Conservation (phyloP, 1,284 basidiomycete genomes). For the Lentinus polychrous region DNA sequence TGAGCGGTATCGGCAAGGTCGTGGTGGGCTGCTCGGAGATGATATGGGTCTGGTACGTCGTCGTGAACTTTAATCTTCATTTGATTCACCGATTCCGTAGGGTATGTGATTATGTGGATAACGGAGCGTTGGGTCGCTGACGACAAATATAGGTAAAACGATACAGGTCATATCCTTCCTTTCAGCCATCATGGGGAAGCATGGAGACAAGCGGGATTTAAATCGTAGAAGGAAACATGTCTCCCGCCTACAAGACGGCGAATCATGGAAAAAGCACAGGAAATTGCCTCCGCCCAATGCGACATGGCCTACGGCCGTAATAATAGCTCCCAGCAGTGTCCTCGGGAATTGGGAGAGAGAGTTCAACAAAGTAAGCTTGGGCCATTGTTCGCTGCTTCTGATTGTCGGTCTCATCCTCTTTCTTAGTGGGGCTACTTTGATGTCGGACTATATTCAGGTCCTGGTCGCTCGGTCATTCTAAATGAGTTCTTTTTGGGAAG, state of each 20-base stretch:
- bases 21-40: constrained; percentile 77
- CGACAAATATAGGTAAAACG: constrained; percentile 52
- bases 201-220: constrained; percentile 53
- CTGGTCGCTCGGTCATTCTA: constrained; percentile 45
- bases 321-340: constrained; percentile 75
- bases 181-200: constrained; percentile 79
- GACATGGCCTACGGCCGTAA: constrained; percentile 75
- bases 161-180: constrained; percentile 87
- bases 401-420: neutral
- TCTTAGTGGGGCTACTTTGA: constrained; percentile 79
- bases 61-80: constrained; percentile 3
- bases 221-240: constrained; percentile 57
- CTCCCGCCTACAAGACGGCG: constrained; percentile 53
- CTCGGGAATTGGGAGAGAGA: constrained; percentile 80
- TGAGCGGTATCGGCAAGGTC: constrained; percentile 49
- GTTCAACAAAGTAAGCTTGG: constrained; percentile 52
- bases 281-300: constrained; percentile 57
- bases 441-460: constrained; percentile 58
- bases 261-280: constrained; percentile 43
- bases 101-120: neutral
- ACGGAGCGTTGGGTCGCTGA: neutral
- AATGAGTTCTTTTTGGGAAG: constrained; percentile 68
- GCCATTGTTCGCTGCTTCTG: neutral
- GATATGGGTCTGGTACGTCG: constrained; percentile 80
- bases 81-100: constrained; percentile 4